Evolutionary conservation across 2,329 filamentous ascomycete genomes (phyloP).

Genomic region (Alternaria metachromatica): DNA sequence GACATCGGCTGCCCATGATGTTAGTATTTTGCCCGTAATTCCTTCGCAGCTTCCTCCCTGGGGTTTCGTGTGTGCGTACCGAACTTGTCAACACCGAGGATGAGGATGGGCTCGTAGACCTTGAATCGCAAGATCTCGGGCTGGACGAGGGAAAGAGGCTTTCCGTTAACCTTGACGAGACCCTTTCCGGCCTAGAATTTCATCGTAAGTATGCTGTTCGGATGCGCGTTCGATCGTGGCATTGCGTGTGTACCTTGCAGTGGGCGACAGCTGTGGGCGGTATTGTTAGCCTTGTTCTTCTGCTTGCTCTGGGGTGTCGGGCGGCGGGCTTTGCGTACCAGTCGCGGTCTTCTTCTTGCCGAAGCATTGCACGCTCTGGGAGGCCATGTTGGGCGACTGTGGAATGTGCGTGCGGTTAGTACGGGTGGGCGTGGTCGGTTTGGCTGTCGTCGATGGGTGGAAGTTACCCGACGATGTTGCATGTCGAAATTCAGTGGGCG

Average conservation of each 20-base stretch:
- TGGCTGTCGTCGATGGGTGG: conserved; percentile 29
- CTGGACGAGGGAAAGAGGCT: conserved; percentile 91
- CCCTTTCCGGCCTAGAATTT: conserved; percentile 72
- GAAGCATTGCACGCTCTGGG: conserved; percentile 81
- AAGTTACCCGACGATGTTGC: conserved; percentile 23
- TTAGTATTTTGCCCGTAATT: conserved; percentile 14
- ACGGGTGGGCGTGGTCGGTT: conserved; percentile 35
- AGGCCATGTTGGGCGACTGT: conserved; percentile 50
- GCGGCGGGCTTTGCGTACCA: conserved; percentile 36
- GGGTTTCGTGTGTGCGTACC: conserved; percentile 51
- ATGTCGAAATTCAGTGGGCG: conserved; percentile 30
- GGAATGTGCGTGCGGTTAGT: conserved; percentile 41
- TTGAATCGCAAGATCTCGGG: conserved; percentile 98
- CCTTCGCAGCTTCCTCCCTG: conserved; percentile 20
- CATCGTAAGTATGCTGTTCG: conserved; percentile 36
- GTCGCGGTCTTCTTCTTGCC: conserved; percentile 77
- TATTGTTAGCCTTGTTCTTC: conserved; percentile 46
- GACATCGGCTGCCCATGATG: conserved; percentile 66
- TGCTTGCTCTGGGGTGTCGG: conserved; percentile 1
- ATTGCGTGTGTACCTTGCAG: conserved; percentile 74
- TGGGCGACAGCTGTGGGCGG: conserved; percentile 77
- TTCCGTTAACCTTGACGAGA: conserved; percentile 98
- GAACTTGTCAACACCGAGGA: conserved; percentile 98
- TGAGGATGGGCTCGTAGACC: conserved; percentile 99
- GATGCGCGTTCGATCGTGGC: conserved; percentile 28